Base-by-base conservation (phyloP, 1,284 basidiomycete species). In the Schizophyllum amplum region DNA sequence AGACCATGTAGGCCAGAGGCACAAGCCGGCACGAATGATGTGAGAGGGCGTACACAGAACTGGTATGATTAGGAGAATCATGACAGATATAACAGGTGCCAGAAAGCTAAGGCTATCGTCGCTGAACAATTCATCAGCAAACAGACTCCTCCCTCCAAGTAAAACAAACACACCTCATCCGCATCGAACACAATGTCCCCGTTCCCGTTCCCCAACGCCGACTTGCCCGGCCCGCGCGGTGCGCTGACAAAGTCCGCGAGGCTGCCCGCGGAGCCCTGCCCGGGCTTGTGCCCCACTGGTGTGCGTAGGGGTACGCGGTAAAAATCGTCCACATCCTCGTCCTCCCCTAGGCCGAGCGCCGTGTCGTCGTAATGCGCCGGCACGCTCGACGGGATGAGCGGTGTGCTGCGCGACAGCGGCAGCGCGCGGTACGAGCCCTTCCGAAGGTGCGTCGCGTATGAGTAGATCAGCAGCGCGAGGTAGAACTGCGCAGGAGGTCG, bases 391-490 rank as follows among this genome's bases (percentile, higher is more conserved):
- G 68, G 57, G 47, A 69, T 61, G 33, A 68, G 63, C 52, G 70
- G 61, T 22, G 66, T 68, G 47, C 72, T 65, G 47, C 83, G 80
- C 33, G 82, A 79, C 60, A 79, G 78, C 3, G 92, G 90, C 49
- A 98, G 83, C 17, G 86, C 77, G 64, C 90, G 87, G 69, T 97
- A 98, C 13, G 93, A 91, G 52, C 92, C 92, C 66, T 90, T 89
- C 46, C 95, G 90, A 51, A 99, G 85, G 70, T 98, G 96, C 1
- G 86, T 78, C 2, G 95, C 94, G 70, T 93, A 98, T 9, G 96
- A 98, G 71, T 98, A 99, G 33, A 99, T 75, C 46, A 96, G 73
- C 26, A 92, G 73, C 46, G 91, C 89, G 71, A 98, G 95, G 76
- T 98, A 99, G 62, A 97, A 78, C 95, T 98, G 9, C n/a, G 33